A percentile compares a stretch with the other conserved stretches of the same genome.
These are phyloP conservation scores for Pseudogymnoascus sp. DNA, from an alignment of 2,329 filamentous ascomycete genomes.

Conservation along the genomic window DNA sequence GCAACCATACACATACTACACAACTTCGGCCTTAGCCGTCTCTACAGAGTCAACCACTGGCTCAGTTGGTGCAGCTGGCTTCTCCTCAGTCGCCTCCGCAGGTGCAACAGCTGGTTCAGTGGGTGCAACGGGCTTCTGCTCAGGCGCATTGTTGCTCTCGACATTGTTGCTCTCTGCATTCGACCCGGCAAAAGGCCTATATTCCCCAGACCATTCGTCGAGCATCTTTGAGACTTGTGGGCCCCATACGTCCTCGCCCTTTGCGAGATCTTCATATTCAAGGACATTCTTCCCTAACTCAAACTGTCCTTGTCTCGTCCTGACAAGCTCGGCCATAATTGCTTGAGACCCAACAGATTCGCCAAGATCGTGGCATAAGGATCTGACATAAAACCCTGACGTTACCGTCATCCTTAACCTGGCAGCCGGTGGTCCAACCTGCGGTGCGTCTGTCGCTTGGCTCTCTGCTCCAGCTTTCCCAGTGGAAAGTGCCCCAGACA, in stretches of 20 bases:
- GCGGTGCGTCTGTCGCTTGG: slow-evolving; percentile 10
- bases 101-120: not conserved
- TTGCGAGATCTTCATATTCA: slow-evolving; percentile 66
- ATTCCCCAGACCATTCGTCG: slow-evolving; percentile 23
- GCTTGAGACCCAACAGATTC: slow-evolving; percentile 71
- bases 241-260: slow-evolving; percentile 75
- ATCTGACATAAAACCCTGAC: slow-evolving; percentile 94
- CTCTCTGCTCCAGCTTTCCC: slow-evolving; percentile 16
- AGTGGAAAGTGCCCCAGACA: slow-evolving; percentile 25
- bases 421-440: slow-evolving; percentile 62
- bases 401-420: slow-evolving; percentile 86
- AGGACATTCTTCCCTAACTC: slow-evolving; percentile 65
- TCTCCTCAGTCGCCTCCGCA: not conserved
- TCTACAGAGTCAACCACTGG: slow-evolving; percentile 1
- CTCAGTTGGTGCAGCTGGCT: not conserved
- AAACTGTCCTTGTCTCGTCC: slow-evolving; percentile 76
- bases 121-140: not conserved
- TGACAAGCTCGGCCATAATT: slow-evolving; percentile 76
- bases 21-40: not conserved
- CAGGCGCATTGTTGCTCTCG: not conserved
- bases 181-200: slow-evolving; percentile 8
- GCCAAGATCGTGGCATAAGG: slow-evolving; percentile 85
- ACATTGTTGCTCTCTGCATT: slow-evolving; percentile 3
- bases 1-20: not conserved
- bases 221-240: slow-evolving; percentile 59